Evolutionary conservation across 1,139 yeast species (phyloP).

Genomic region (Sugiyamaella castrensis): DNA sequence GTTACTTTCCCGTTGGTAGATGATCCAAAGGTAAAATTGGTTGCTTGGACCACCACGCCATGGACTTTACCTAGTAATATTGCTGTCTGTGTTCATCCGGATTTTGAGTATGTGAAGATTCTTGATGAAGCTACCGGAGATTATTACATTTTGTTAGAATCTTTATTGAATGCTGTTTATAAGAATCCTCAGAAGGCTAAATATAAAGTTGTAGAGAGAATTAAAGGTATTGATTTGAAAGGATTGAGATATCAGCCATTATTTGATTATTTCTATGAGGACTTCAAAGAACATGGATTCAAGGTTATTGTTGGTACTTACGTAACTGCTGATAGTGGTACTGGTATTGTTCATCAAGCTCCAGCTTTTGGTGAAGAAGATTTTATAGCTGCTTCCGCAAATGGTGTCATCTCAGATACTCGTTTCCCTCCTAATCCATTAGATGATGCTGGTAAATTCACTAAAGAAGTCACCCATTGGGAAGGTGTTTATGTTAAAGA

Average conservation of each 20-base stretch:
- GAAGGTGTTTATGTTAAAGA: conserved; percentile 89
- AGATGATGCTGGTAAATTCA: conserved; percentile 86
- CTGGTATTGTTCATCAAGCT: conserved; percentile 98
- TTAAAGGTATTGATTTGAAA: conserved; percentile 73
- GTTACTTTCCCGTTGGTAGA: conserved; percentile 79
- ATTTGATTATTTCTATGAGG: conserved; percentile 74
- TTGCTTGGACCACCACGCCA: conserved; percentile 99
- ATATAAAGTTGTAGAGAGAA: conserved; percentile 73
- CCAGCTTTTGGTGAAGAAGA: conserved; percentile 99
- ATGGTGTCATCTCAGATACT: conserved; percentile 70
- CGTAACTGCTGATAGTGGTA: conserved; percentile 93
- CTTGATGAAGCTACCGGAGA: conserved; percentile 82
- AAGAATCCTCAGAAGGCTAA: conserved; percentile 93
- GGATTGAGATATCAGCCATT: conserved; percentile 81
- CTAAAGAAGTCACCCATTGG: conserved; percentile 67
- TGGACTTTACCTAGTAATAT: conserved; percentile 98
- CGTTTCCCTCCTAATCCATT: conserved; percentile 86
- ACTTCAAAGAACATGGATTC: conserved; percentile 71
- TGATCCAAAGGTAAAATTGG: conserved; percentile 76
- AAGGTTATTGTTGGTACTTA: conserved; percentile 76
- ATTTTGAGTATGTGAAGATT: conserved; percentile 86
- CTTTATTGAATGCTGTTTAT: conserved; percentile 75
- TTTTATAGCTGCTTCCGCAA: conserved; percentile 73
- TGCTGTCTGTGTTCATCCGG: conserved; percentile 88
- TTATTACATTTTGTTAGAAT: conserved; percentile 78